These are phyloP conservation scores for Teunomyces barrocoloradensis DNA, from an alignment of 805 yeast species.

Conservation along the genomic window DNA sequence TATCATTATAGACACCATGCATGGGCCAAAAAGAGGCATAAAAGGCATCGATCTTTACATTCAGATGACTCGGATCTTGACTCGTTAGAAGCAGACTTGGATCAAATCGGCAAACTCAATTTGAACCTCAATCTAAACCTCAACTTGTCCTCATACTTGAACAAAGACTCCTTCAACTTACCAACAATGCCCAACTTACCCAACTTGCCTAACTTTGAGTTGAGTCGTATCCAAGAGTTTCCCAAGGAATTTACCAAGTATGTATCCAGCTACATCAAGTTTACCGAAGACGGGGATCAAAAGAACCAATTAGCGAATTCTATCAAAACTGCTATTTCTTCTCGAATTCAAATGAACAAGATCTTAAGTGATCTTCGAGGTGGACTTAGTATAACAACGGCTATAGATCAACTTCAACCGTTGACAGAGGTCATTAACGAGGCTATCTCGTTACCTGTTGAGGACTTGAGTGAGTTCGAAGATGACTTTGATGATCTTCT, in stretches of 20 bases:
- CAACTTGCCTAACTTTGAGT: constrained; percentile 21
- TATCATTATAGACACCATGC: constrained; percentile 1
- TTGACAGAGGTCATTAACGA: constrained; percentile 44
- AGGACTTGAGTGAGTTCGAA: constrained; percentile 34
- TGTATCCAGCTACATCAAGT: constrained; percentile 24
- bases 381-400: constrained; percentile 50
- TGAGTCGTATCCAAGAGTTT: constrained; percentile 21
- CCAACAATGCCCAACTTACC: constrained; percentile 25
- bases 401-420: constrained; percentile 52
- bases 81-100: constrained; percentile 46
- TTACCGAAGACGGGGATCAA: constrained; percentile 12
- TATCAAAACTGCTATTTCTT: constrained; percentile 37
- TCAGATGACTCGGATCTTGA: constrained; percentile 28
- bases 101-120: constrained; percentile 49
- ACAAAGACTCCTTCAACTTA: constrained; percentile 15
- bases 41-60: neutral
- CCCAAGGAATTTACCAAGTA: constrained; percentile 31
- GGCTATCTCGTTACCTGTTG: constrained; percentile 49
- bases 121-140: constrained; percentile 23
- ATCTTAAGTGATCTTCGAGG: constrained; percentile 38
- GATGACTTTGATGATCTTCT: constrained; percentile 23
- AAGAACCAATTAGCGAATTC: constrained; percentile 26
- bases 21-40: neutral
- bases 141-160: constrained; percentile 21
- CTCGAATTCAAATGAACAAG: constrained; percentile 42